Evolutionary conservation across 352 stramenopile species (phyloP).

Genomic region (Phytophthora kernoviae): DNA sequence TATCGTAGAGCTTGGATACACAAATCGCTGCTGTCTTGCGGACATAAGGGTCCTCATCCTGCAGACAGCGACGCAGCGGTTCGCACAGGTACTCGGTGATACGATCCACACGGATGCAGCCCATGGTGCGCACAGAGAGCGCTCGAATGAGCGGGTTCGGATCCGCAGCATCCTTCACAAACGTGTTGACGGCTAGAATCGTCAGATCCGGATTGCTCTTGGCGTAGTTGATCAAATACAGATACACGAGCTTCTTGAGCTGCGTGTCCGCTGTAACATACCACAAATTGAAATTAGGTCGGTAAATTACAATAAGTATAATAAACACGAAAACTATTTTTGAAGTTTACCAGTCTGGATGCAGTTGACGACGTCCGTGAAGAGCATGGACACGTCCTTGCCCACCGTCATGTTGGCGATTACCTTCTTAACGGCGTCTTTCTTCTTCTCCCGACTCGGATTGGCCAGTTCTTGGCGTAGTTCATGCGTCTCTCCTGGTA

Average conservation of each 20-base stretch:
- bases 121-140: constrained; percentile 99
- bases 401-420: constrained; percentile 99
- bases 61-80: constrained; percentile 93
- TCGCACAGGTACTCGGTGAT: constrained; percentile 99
- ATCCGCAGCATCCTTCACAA: constrained; percentile 93
- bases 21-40: constrained; percentile 99
- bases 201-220: constrained; percentile 99
- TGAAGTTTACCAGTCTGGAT: constrained; percentile 93
- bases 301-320: neutral
- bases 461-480: constrained; percentile 97
- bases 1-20: constrained; percentile 99
- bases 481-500: constrained; percentile 95
- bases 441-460: constrained; percentile 97
- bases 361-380: constrained; percentile 99
- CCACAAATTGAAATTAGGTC: neutral
- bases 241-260: constrained; percentile 99
- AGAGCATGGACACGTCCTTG: constrained; percentile 99
- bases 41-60: constrained; percentile 98
- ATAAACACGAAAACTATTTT: no score
- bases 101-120: constrained; percentile 98
- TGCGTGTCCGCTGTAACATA: constrained; percentile 92
- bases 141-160: constrained; percentile 95
- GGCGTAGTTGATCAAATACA: constrained; percentile 99
- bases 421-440: constrained; percentile 99
- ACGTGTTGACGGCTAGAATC: constrained; percentile 99